Percentiles rank a stretch among this genome's conserved stretches.
These are phyloP conservation scores for Hordeum vulgare DNA, from an alignment of 176 grass and related monocot species.

Conservation along the genomic window DNA sequence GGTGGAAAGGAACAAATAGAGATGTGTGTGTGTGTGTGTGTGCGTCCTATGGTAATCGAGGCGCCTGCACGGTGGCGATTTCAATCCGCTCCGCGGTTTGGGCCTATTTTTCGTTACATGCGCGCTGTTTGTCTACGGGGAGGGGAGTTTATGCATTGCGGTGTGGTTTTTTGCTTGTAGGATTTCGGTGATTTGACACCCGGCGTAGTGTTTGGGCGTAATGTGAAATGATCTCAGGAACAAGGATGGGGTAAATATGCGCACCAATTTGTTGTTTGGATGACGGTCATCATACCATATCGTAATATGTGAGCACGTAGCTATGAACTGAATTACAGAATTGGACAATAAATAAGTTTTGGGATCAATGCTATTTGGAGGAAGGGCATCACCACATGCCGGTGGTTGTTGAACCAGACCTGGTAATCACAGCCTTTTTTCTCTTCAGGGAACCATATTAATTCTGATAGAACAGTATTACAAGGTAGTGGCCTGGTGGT, in stretches of 20 bases:
- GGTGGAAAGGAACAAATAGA: not conserved
- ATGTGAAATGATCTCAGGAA: not conserved
- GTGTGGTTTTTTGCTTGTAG: not conserved
- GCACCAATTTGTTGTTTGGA: not conserved
- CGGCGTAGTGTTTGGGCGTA: not conserved
- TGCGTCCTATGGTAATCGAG: not conserved
- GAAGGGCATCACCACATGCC: too few relatives aligned
- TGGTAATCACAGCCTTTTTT: not conserved
- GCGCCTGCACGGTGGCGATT: not conserved
- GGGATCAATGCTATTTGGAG: not conserved
- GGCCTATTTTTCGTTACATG: not conserved
- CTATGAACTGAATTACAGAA: not conserved
- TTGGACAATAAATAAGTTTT: not conserved
- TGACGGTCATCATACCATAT: not conserved
- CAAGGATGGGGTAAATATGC: not conserved
- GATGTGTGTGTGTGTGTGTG: too few relatives aligned
- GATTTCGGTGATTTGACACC: not conserved
- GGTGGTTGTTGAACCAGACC: not conserved
- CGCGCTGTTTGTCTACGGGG: not conserved
- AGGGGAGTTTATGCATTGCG: not conserved
- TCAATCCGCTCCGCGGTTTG: not conserved
- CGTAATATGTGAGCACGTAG: not conserved
- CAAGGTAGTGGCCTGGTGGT: not conserved
- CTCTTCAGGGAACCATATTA: not conserved
- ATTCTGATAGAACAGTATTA: not conserved